Evolutionary conservation across 2,329 filamentous ascomycete species (phyloP).

Genomic region (Capronia coronata): DNA sequence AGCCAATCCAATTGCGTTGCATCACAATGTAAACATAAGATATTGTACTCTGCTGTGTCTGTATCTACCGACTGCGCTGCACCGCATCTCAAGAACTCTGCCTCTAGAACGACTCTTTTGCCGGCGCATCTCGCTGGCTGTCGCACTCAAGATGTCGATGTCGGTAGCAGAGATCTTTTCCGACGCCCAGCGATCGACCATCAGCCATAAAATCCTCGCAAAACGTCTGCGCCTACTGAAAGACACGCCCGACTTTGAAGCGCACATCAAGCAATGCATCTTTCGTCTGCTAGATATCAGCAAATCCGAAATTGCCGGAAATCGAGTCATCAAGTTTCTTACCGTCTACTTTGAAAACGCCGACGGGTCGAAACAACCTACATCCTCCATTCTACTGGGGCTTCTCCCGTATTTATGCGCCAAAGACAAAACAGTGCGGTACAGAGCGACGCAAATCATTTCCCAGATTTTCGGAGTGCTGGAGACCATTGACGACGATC

Average conservation of each 20-base stretch:
- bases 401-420: constrained; percentile 68
- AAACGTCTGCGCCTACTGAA: constrained; percentile 86
- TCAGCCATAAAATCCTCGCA: constrained; percentile 81
- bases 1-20: neutral
- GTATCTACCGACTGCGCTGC: too few relatives aligned
- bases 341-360: constrained; percentile 85
- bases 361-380: constrained; percentile 71
- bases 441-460: constrained; percentile 80
- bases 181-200: constrained; percentile 81
- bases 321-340: constrained; percentile 77
- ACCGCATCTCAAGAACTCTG: too few relatives aligned
- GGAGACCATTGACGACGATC: constrained; percentile 82
- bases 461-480: constrained; percentile 89
- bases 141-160: constrained; percentile 24
- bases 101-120: neutral
- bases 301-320: constrained; percentile 83
- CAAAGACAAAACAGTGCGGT: constrained; percentile 91
- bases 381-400: constrained; percentile 57
- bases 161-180: constrained; percentile 46
- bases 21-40: neutral
- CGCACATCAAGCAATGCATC: constrained; percentile 76
- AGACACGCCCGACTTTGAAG: constrained; percentile 65
- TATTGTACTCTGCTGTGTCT: too few relatives aligned
- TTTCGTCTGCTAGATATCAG: constrained; percentile 77
- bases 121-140: too few relatives aligned